A percentile compares a stretch with the other conserved stretches of the same genome.
Conservation (phyloP, 208 protist species). For the Leptomonas seymouri region DNA sequence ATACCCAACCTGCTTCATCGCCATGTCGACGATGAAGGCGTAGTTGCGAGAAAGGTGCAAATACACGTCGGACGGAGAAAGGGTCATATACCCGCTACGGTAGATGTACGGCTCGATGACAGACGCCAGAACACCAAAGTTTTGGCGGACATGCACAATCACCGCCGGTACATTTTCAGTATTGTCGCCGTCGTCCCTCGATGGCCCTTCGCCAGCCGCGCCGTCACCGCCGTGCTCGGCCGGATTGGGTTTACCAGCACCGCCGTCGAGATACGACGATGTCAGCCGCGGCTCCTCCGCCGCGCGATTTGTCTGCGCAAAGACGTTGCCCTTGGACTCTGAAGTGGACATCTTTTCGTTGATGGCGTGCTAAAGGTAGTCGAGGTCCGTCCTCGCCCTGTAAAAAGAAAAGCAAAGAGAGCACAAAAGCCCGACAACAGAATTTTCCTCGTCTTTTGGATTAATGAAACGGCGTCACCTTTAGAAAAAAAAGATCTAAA, state of each 20-base stretch:
- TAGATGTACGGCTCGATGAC: slow-evolving; percentile 65
- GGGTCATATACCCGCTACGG: slow-evolving; percentile 50
- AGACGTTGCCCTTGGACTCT: slow-evolving; percentile 14
- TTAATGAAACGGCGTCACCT: too few species aligned
- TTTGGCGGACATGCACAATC: slow-evolving; percentile 58
- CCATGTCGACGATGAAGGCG: slow-evolving; percentile 28
- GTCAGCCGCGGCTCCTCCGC: slow-evolving; percentile 17
- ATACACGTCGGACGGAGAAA: slow-evolving; percentile 58
- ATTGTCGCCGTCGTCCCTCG: slow-evolving; percentile 9
- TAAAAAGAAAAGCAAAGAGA: neutral
- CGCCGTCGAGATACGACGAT: slow-evolving; percentile 18
- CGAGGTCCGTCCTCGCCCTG: neutral
- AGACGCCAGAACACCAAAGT: slow-evolving; percentile 60
- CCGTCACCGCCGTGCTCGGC: neutral
- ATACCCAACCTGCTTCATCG: slow-evolving; percentile 31
- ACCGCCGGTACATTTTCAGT: slow-evolving; percentile 40
- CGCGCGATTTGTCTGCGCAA: slow-evolving; percentile 8
- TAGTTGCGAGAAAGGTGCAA: slow-evolving; percentile 37
- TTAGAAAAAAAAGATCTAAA: too few species aligned
- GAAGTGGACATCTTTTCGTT: slow-evolving; percentile 11
- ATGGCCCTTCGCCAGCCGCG: neutral
- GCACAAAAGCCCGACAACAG: too few species aligned
- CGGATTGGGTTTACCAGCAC: neutral
- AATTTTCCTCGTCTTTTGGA: too few species aligned
- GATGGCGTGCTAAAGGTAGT: too few species aligned